Percentiles rank a stretch among this genome's conserved stretches.
These are phyloP conservation scores for Flaveria bidentis DNA, from an alignment of 129 eudicot genomes.

Conservation along the genomic window DNA sequence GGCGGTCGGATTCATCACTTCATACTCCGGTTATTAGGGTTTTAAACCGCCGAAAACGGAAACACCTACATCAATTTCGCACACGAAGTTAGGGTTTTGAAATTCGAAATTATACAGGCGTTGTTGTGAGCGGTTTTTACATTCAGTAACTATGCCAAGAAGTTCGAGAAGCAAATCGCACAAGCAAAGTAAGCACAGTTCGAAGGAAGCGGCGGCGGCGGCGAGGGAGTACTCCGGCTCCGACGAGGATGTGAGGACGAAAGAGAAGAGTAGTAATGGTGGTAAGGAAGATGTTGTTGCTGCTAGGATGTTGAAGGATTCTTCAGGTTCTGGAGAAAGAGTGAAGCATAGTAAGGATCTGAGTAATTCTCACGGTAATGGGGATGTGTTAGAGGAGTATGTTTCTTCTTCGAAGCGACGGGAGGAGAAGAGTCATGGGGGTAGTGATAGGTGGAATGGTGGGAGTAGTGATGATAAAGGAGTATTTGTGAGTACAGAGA, in stretches of 20 bases:
- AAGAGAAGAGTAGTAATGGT: constrained; percentile 46
- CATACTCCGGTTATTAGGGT: constrained; percentile 24
- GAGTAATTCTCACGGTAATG: constrained; percentile 50
- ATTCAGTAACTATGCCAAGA: constrained; percentile 56
- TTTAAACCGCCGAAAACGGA: constrained; percentile 27
- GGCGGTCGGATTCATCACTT: constrained; percentile 9
- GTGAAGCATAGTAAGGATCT: constrained; percentile 54
- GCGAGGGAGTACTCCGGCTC: constrained; percentile 66
- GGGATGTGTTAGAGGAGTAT: constrained; percentile 50
- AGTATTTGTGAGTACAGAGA: constrained; percentile 35
- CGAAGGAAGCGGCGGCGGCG: constrained; percentile 40
- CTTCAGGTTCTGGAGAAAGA: constrained; percentile 55
- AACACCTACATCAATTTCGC: constrained; percentile 17
- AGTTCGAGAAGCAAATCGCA: constrained; percentile 92
- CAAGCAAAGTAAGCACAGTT: constrained; percentile 84
- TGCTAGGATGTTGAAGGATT: constrained; percentile 53
- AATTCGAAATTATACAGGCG: constrained; percentile 17
- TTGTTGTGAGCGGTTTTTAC: constrained; percentile 6
- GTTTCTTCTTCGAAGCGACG: constrained; percentile 54
- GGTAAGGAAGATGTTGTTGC: constrained; percentile 54
- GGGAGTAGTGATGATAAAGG: constrained; percentile 56
- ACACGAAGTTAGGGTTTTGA: constrained; percentile 39
- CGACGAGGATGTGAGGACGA: constrained; percentile 66
- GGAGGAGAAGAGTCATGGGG: constrained; percentile 58
- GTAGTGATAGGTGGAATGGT: constrained; percentile 77